Conservation (phyloP, 2,329 filamentous ascomycete species). For the Eutypa lata region DNA sequence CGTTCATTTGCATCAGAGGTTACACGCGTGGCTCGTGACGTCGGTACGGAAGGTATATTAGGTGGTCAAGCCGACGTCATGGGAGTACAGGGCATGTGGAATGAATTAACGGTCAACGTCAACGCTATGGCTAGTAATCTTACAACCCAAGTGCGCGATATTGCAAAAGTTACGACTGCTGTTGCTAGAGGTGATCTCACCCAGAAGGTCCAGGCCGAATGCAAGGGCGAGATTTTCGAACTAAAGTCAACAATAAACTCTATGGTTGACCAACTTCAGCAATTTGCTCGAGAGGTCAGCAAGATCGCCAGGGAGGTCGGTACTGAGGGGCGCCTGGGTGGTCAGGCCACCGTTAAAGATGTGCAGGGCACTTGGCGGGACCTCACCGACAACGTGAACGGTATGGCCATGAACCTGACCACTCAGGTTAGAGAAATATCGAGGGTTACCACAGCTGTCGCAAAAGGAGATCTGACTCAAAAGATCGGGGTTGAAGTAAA, state of each 20-base stretch:
- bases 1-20: constrained; percentile 82
- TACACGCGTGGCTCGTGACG: constrained; percentile 77
- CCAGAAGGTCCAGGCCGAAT: constrained; percentile 92
- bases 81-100: constrained; percentile 86
- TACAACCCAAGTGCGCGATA: constrained; percentile 89
- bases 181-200: constrained; percentile 85
- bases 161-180: constrained; percentile 75
- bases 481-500: constrained; percentile 94
- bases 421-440: constrained; percentile 98
- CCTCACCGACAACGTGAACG: constrained; percentile 92
- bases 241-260: constrained; percentile 98
- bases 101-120: constrained; percentile 80
- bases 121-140: constrained; percentile 87
- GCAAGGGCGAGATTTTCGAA: constrained; percentile 86
- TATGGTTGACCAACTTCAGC: constrained; percentile 97
- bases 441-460: constrained; percentile 92
- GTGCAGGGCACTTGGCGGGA: constrained; percentile 98
- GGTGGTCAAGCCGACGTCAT: constrained; percentile 81
- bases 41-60: constrained; percentile 79
- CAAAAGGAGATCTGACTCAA: constrained; percentile 88
- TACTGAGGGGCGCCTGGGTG: constrained; percentile 89
- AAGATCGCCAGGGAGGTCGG: constrained; percentile 95
- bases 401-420: constrained; percentile 97
- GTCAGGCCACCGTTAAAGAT: constrained; percentile 92
- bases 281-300: constrained; percentile 95